Evolutionary conservation across 257 asterid species (phyloP).

Genomic region (Przewalskia tangutica): DNA sequence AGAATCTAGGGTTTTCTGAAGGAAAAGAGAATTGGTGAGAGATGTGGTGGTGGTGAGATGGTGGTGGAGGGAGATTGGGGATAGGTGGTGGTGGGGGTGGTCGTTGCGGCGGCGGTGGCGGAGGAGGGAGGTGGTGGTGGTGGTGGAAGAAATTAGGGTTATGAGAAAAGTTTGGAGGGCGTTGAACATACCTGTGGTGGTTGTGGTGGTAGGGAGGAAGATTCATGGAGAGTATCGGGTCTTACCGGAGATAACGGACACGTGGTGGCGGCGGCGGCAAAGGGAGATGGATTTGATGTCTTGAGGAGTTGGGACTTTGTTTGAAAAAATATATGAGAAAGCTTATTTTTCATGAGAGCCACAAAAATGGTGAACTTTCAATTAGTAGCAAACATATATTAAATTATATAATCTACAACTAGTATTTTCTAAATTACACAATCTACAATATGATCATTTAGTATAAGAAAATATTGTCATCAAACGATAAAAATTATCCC

Average conservation of each 20-base stretch:
- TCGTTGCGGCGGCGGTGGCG: slow-evolving; percentile 8
- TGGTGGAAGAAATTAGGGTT: slow-evolving; percentile 11
- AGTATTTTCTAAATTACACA: too few species aligned
- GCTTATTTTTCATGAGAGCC: too few species aligned
- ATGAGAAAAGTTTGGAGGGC: slow-evolving; percentile 15
- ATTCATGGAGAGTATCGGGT: not conserved
- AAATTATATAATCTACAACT: too few species aligned
- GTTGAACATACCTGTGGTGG: slow-evolving; percentile 34
- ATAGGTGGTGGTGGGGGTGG: slow-evolving; percentile 17
- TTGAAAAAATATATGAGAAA: too few species aligned
- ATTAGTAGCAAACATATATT: too few species aligned
- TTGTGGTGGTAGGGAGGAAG: slow-evolving; percentile 3
- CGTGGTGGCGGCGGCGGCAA: too few species aligned
- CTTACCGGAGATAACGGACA: not conserved
- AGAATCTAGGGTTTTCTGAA: slow-evolving; percentile 20
- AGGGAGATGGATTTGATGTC: too few species aligned
- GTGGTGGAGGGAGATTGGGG: slow-evolving; percentile 12
- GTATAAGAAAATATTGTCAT: too few species aligned
- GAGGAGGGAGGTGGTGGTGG: slow-evolving; percentile 20
- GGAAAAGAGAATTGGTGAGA: slow-evolving; percentile 19
- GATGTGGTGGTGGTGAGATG: slow-evolving; percentile 1
- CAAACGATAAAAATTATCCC: too few species aligned
- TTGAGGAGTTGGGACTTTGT: too few species aligned
- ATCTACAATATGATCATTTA: too few species aligned
- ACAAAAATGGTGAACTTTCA: too few species aligned